phyloP scores from a whole-genome alignment of 2,329 filamentous ascomycete species.

The Aspergillus fumigatus region DNA sequence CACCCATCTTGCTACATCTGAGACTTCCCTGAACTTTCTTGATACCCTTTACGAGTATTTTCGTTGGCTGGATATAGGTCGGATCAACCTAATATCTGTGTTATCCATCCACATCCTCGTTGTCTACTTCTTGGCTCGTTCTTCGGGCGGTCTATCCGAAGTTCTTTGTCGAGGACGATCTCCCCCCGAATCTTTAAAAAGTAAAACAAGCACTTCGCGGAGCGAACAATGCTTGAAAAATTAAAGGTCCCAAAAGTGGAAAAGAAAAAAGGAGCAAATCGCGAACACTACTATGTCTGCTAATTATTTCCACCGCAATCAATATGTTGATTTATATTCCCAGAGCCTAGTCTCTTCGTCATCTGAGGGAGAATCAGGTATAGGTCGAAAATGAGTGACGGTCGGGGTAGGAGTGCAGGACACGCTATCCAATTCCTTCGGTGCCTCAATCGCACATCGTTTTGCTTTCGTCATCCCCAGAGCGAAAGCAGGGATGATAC shows the following conservation, averaged over 20 bases:
- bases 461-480: not conserved
- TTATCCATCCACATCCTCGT: not conserved
- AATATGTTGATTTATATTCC: not conserved
- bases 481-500: not conserved
- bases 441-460: not conserved
- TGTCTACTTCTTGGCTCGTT: not conserved
- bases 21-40: slow-evolving; percentile 31
- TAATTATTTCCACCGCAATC: not conserved
- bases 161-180: not conserved
- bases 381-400: not conserved
- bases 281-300: not conserved
- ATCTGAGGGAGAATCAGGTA: not conserved
- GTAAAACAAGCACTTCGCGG: not conserved
- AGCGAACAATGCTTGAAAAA: not conserved
- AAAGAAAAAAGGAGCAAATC: not conserved
- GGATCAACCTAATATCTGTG: slow-evolving; percentile 14
- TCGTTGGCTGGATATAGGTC: slow-evolving; percentile 31
- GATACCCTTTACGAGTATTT: slow-evolving; percentile 37
- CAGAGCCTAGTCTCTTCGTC: not conserved
- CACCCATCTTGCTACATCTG: slow-evolving; percentile 19
- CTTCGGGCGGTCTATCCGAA: not conserved
- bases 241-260: not conserved
- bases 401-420: not conserved
- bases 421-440: not conserved
- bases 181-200: not conserved